phyloP scores from a whole-genome alignment of 306 rosid species.

The Pueraria montana region DNA sequence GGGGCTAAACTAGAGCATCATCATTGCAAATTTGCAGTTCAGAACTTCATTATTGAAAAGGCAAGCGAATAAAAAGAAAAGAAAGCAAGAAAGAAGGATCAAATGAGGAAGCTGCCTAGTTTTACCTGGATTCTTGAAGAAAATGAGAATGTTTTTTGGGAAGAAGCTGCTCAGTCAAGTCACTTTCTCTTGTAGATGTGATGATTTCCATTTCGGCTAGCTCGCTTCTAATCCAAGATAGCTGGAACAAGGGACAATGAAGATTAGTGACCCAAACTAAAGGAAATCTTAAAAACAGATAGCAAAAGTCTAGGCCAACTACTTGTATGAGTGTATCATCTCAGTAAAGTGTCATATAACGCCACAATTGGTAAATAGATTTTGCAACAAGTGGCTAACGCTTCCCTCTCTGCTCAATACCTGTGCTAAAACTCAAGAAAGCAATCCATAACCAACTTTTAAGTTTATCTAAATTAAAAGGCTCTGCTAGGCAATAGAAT shows the following conservation, averaged over 20 bases:
- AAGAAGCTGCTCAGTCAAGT: slow-evolving; percentile 84
- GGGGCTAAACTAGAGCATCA: slow-evolving; percentile 3
- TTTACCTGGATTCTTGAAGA: slow-evolving; percentile 79
- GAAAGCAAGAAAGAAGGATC: slow-evolving; percentile 13
- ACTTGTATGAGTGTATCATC: not conserved
- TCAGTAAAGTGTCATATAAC: not conserved
- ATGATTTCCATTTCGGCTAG: slow-evolving; percentile 71
- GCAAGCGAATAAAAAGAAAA: not conserved
- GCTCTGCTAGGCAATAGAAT: not conserved
- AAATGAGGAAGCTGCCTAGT: slow-evolving; percentile 37
- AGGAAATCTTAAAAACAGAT: slow-evolving; percentile 16
- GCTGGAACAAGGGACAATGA: slow-evolving; percentile 42
- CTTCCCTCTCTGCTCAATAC: slow-evolving; percentile 10
- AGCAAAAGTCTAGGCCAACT: not conserved
- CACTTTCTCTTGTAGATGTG: slow-evolving; percentile 74
- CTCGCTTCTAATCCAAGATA: slow-evolving; percentile 57
- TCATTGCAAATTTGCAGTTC: slow-evolving; percentile 10
- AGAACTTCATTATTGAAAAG: slow-evolving; percentile 3
- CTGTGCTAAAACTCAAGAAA: slow-evolving; percentile 35
- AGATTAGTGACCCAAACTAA: slow-evolving; percentile 34
- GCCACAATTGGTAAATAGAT: slow-evolving; percentile 10
- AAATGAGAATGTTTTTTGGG: slow-evolving; percentile 74
- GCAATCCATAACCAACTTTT: slow-evolving; percentile 15
- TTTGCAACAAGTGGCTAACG: not conserved
- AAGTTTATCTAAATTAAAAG: slow-evolving; percentile 23